phyloP scores from a whole-genome alignment of 345 rosid species.

The Linum usitatissimum region DNA sequence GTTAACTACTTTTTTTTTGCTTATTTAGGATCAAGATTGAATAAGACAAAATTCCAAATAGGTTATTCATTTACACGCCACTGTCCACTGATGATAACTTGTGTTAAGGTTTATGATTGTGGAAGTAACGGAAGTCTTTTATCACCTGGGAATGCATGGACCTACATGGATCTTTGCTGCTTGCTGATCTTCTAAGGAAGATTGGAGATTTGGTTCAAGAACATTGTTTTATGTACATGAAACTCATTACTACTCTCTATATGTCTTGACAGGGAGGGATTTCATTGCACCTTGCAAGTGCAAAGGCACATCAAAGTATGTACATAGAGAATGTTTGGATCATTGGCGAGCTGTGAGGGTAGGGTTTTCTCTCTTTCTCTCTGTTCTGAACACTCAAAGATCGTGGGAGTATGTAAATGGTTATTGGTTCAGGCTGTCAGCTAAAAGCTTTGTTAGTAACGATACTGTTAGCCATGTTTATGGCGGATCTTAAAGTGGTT shows the following conservation, averaged over 20 bases:
- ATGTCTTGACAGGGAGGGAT: conserved; percentile 67
- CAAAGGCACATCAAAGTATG: conserved; percentile 96
- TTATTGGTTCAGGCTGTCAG: background rate
- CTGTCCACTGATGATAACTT: too few relatives aligned
- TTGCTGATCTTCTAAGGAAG: too few relatives aligned
- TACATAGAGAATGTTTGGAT: conserved; percentile 93
- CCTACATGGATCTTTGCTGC: too few relatives aligned
- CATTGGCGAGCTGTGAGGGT: conserved; percentile 98
- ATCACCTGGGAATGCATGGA: too few relatives aligned
- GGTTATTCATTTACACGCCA: too few relatives aligned
- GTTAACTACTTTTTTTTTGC: too few relatives aligned
- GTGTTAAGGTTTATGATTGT: too few relatives aligned
- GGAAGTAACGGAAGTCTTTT: too few relatives aligned
- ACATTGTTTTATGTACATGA: background rate
- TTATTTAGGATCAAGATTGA: too few relatives aligned
- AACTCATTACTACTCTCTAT: background rate
- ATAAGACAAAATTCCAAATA: too few relatives aligned
- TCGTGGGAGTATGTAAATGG: background rate
- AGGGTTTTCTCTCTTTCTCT: conserved; percentile 1
- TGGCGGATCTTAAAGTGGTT: background rate
- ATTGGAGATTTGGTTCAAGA: too few relatives aligned
- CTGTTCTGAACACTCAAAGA: background rate
- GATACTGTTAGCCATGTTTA: background rate
- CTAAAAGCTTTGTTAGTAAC: background rate
- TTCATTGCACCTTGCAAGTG: conserved; percentile 98